Percentiles rank a stretch among this genome's conserved stretches.
These are phyloP conservation scores for Lavandula angustifolia DNA, from an alignment of 257 asterid genomes.

Conservation along the genomic window DNA sequence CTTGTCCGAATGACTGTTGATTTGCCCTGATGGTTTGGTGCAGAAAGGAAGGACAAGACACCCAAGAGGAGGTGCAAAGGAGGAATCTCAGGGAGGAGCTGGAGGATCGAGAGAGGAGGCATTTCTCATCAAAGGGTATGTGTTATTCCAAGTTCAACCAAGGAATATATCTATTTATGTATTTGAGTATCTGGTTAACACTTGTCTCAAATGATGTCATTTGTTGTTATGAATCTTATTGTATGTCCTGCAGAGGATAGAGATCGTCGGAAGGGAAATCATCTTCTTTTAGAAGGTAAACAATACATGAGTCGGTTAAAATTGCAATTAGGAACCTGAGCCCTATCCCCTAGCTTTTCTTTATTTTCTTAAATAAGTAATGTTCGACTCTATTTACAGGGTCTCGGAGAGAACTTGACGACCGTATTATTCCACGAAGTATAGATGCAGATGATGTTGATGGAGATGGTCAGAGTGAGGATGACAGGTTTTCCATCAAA, in stretches of 20 bases:
- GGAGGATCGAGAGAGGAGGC: conserved; percentile 82
- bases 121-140: conserved; percentile 68
- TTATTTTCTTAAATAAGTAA: neutral
- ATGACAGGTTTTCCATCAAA: conserved; percentile 55
- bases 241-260: conserved; percentile 68
- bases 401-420: conserved; percentile 69
- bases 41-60: conserved; percentile 88
- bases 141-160: conserved; percentile 1
- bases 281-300: conserved; percentile 85
- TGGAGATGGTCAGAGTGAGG: conserved; percentile 56
- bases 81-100: conserved; percentile 79
- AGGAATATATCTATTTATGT: neutral
- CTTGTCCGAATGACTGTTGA: neutral
- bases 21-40: conserved; percentile 19
- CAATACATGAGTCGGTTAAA: conserved; percentile 14
- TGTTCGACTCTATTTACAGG: conserved; percentile 44
- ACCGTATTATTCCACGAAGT: conserved; percentile 73
- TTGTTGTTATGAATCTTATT: neutral
- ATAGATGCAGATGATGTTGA: conserved; percentile 90
- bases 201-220: neutral
- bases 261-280: conserved; percentile 80
- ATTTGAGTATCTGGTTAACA: neutral
- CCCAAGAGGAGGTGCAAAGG: conserved; percentile 72
- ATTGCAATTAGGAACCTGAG: neutral
- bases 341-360: neutral